phyloP scores from a whole-genome alignment of 2,329 filamentous ascomycete species.

The Simplicillium sp. region DNA sequence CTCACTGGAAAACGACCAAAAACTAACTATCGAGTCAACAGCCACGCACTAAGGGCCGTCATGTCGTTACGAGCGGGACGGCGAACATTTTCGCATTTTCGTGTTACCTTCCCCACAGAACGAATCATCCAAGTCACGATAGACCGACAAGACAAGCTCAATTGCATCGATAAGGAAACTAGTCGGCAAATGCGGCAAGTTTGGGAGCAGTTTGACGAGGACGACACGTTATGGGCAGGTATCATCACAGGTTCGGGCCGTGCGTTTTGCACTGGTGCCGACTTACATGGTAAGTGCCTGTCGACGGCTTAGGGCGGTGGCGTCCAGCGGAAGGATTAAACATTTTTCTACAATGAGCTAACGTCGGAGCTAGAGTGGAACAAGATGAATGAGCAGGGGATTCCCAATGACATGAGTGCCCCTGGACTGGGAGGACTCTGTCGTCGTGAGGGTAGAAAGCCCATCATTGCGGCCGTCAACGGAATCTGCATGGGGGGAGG shows the following conservation, averaged over 20 bases:
- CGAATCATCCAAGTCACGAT: constrained; percentile 1
- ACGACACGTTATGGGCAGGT: background rate
- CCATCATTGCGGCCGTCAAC: constrained; percentile 65
- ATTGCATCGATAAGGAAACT: background rate
- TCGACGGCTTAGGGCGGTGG: background rate
- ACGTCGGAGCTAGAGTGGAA: background rate
- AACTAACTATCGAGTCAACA: background rate
- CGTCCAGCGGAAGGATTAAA: too few relatives aligned
- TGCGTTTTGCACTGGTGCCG: constrained; percentile 2
- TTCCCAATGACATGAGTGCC: constrained; percentile 1
- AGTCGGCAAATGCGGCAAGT: background rate
- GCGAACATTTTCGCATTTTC: background rate
- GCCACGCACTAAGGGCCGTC: too few relatives aligned
- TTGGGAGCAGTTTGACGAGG: constrained; percentile 1
- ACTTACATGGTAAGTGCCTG: background rate
- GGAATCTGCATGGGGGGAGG: constrained; percentile 65
- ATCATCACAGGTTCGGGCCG: constrained; percentile 1
- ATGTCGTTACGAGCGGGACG: background rate
- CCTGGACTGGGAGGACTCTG: constrained; percentile 47
- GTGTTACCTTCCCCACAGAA: background rate
- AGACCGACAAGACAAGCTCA: background rate
- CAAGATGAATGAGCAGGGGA: background rate
- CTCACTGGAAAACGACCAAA: background rate
- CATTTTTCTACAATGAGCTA: background rate
- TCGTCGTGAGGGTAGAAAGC: constrained; percentile 58